Evolutionary conservation across 345 rosid species (phyloP).

Genomic region (Arabidopsis suecica): DNA sequence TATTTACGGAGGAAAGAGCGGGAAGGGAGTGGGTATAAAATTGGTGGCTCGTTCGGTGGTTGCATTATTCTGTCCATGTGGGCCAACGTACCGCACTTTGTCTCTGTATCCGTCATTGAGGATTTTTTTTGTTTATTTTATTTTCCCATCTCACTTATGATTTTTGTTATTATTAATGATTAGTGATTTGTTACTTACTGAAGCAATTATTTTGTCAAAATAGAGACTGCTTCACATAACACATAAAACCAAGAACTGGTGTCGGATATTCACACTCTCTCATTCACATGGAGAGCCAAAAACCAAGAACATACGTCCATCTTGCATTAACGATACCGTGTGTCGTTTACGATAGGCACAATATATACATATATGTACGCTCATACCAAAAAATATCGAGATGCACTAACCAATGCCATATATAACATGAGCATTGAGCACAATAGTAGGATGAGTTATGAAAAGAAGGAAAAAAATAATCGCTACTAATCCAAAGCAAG

Average conservation of each 20-base stretch:
- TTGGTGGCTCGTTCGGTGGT: conserved; percentile 36
- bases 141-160: not conserved
- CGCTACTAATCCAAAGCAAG: not conserved
- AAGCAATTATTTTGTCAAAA: conserved; percentile 13
- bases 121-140: not conserved
- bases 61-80: conserved; percentile 39
- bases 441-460: not conserved
- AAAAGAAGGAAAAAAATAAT: not conserved
- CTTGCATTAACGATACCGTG: not conserved
- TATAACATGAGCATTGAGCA: conserved; percentile 4
- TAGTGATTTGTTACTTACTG: conserved; percentile 14
- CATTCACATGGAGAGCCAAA: conserved; percentile 36
- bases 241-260: conserved; percentile 22
- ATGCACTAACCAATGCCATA: conserved; percentile 1
- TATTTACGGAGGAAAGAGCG: conserved; percentile 43
- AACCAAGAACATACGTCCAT: conserved; percentile 24
- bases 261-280: conserved; percentile 20
- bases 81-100: conserved; percentile 27
- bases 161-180: not conserved
- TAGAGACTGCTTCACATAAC: not conserved
- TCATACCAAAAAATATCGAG: conserved; percentile 3
- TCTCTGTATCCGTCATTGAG: conserved; percentile 10
- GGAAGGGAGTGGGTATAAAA: conserved; percentile 28
- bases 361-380: not conserved
- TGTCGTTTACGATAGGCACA: conserved; percentile 12